These are phyloP conservation scores for Aschersonia sp. DNA, from an alignment of 2,329 filamentous ascomycete genomes.

Conservation along the genomic window DNA sequence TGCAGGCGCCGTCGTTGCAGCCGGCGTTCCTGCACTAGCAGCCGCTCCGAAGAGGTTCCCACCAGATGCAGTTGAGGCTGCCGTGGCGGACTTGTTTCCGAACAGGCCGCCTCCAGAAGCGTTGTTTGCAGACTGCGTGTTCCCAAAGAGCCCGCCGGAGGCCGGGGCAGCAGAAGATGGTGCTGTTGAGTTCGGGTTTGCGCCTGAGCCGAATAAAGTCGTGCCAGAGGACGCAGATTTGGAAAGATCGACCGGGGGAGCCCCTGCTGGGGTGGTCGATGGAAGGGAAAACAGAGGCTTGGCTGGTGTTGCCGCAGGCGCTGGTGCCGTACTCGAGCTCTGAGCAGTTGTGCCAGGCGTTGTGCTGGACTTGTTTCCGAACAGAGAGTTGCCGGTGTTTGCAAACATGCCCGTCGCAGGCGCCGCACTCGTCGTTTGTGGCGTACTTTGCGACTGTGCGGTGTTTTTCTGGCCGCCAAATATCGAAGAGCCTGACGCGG, in stretches of 20 bases:
- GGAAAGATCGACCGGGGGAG: slow-evolving; percentile 28
- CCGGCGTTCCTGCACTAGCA: slow-evolving; percentile 5
- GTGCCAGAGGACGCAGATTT: slow-evolving; percentile 10
- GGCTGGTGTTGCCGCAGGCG: slow-evolving; percentile 12
- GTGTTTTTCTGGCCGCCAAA: slow-evolving; percentile 6
- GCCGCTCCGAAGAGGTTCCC: slow-evolving; percentile 12
- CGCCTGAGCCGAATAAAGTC: slow-evolving; percentile 12
- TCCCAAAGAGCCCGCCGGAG: slow-evolving; percentile 14
- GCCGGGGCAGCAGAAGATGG: slow-evolving; percentile 8
- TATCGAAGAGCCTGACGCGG: slow-evolving; percentile 3
- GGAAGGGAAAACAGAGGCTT: slow-evolving; percentile 3
- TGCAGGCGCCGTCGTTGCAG: slow-evolving; percentile 11
- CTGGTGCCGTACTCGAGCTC: slow-evolving; percentile 5
- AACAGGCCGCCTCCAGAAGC: slow-evolving; percentile 7
- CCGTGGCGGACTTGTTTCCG: slow-evolving; percentile 10
- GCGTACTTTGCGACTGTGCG: slow-evolving; percentile 8
- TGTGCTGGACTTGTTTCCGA: slow-evolving; percentile 12
- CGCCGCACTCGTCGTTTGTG: slow-evolving; percentile 6
- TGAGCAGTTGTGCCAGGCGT: not conserved
- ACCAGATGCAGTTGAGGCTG: slow-evolving; percentile 8
- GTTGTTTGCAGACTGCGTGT: slow-evolving; percentile 12
- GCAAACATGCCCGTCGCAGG: slow-evolving; percentile 17
- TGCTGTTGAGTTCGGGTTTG: slow-evolving; percentile 7
- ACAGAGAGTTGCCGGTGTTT: slow-evolving; percentile 11
- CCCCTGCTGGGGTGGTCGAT: slow-evolving; percentile 32